A percentile compares a stretch with the other conserved stretches of the same genome.
phyloP scores from a whole-genome alignment of 768 basidiomycete species.

The Leucogyrophana mollusca region DNA sequence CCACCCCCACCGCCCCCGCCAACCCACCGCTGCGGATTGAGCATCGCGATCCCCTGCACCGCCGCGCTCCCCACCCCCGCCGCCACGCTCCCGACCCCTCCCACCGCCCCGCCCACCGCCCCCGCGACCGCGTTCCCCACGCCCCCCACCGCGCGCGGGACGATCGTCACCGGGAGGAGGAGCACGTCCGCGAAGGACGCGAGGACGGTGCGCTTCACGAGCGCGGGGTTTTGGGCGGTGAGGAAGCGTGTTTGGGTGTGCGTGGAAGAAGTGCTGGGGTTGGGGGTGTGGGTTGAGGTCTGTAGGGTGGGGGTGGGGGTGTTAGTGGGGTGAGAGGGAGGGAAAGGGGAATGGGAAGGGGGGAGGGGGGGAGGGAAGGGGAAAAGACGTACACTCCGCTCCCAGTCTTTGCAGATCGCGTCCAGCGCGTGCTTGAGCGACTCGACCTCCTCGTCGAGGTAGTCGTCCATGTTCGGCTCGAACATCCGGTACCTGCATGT shows the following conservation, averaged over 20 bases:
- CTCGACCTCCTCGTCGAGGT: conserved; percentile 92
- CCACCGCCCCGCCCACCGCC: conserved; percentile 63
- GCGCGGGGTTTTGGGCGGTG: conserved; percentile 82
- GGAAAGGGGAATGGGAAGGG: not conserved
- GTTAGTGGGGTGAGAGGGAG: not conserved
- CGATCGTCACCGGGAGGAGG: conserved; percentile 92
- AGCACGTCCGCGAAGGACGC: conserved; percentile 90
- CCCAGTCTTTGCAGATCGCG: conserved; percentile 77
- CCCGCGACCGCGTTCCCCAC: conserved; percentile 64
- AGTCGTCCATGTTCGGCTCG: conserved; percentile 96
- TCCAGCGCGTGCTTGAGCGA: conserved; percentile 73
- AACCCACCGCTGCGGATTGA: conserved; percentile 87
- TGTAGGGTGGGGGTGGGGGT: not conserved
- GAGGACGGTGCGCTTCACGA: conserved; percentile 89
- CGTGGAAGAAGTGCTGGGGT: too few relatives aligned
- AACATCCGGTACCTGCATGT: conserved; percentile 84
- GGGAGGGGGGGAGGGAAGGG: conserved; percentile 1
- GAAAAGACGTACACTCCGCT: conserved; percentile 53
- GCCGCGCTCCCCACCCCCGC: conserved; percentile 73
- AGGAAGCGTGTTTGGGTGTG: conserved; percentile 68
- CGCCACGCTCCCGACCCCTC: conserved; percentile 59
- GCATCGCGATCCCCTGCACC: conserved; percentile 82
- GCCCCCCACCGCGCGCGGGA: conserved; percentile 76
- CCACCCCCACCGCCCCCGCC: conserved; percentile 29
- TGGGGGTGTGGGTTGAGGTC: conserved; percentile 3